Evolutionary conservation across 164 flowering plant species (phyloP).

Genomic region (Stephania cephalantha): DNA sequence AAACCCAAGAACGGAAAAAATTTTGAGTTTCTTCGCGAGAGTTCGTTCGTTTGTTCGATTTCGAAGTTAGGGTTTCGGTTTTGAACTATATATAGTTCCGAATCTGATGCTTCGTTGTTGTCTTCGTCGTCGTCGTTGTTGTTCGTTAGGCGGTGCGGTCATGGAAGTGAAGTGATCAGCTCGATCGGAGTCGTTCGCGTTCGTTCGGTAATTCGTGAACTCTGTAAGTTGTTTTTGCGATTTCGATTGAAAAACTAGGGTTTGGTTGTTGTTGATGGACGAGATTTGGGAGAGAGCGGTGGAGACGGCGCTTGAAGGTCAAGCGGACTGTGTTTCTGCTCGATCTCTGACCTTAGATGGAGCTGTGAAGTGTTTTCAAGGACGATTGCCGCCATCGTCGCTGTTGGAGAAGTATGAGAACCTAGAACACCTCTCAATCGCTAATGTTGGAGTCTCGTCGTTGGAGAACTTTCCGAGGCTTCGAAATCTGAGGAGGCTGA

Average conservation of each 20-base stretch:
- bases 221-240: background rate
- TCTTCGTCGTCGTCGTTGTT: background rate
- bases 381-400: conserved; percentile 63
- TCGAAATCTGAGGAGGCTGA: conserved; percentile 61
- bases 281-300: conserved; percentile 96
- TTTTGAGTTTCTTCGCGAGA: background rate
- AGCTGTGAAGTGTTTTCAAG: conserved; percentile 80
- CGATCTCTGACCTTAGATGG: conserved; percentile 78
- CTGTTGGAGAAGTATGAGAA: conserved; percentile 60
- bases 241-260: conserved; percentile 19
- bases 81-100: background rate
- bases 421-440: conserved; percentile 79
- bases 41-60: background rate
- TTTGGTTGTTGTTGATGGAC: conserved; percentile 45
- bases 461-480: conserved; percentile 81
- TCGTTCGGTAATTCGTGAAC: background rate
- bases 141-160: background rate
- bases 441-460: conserved; percentile 74
- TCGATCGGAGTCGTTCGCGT: background rate
- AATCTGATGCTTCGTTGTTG: background rate
- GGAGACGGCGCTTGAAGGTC: conserved; percentile 82
- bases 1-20: background rate
- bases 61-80: background rate
- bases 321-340: conserved; percentile 39
- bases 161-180: background rate